Percentiles rank a stretch among this genome's conserved stretches.
Evolutionary conservation across 2,329 filamentous ascomycete genomes (phyloP).

Genomic region (Plectosphaerella sp.): DNA sequence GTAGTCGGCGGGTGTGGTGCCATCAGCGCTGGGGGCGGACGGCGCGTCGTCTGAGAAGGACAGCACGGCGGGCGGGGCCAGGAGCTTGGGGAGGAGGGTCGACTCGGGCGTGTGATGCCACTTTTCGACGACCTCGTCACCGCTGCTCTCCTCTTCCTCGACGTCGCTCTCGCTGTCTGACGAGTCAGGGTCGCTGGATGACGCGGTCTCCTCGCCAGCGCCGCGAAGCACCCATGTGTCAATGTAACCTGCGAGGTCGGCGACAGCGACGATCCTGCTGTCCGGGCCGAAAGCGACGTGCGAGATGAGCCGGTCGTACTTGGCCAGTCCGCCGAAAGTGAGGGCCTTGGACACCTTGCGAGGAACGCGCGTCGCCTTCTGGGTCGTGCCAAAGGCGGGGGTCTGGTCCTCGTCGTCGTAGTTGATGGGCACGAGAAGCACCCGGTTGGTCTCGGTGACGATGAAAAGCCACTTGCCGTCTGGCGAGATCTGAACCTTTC

Average conservation of each 20-base stretch:
- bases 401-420: slow-evolving; percentile 16
- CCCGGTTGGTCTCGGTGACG: slow-evolving; percentile 55
- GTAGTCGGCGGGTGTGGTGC: slow-evolving; percentile 33
- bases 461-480: slow-evolving; percentile 66
- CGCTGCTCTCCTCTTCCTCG: slow-evolving; percentile 24
- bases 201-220: slow-evolving; percentile 21
- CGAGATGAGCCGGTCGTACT: slow-evolving; percentile 72
- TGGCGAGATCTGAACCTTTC: slow-evolving; percentile 64
- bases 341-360: slow-evolving; percentile 50
- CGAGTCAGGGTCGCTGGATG: slow-evolving; percentile 15
- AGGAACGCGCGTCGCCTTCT: slow-evolving; percentile 47
- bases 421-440: slow-evolving; percentile 46
- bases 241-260: slow-evolving; percentile 79
- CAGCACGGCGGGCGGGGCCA: slow-evolving; percentile 59
- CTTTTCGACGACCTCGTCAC: slow-evolving; percentile 49
- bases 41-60: slow-evolving; percentile 58
- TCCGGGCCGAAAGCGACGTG: slow-evolving; percentile 76
- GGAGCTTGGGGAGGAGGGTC: slow-evolving; percentile 64
- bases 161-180: slow-evolving; percentile 13
- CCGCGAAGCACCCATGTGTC: slow-evolving; percentile 76
- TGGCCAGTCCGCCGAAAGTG: slow-evolving; percentile 63
- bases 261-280: slow-evolving; percentile 71
- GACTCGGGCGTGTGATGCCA: slow-evolving; percentile 75
- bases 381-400: slow-evolving; percentile 17
- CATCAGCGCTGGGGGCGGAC: slow-evolving; percentile 12